Base-by-base conservation (phyloP, 345 rosid species). In the Mangifera indica region DNA sequence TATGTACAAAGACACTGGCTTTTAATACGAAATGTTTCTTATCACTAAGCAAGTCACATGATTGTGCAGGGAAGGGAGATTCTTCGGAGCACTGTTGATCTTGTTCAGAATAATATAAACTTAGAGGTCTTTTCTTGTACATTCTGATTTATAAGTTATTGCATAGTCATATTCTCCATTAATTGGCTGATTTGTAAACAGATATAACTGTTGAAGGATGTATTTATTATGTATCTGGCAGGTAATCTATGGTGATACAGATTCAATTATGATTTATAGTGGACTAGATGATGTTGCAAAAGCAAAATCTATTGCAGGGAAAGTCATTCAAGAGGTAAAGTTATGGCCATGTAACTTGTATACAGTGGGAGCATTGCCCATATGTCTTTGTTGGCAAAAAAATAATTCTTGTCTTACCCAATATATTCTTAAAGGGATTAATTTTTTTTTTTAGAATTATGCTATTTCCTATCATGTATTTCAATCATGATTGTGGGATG, bases 191-290 rank as follows among this genome's bases (percentile, higher is more conserved):
- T 60, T 65, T 48, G 65, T 63, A 74, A 48, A 18, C 76, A 53
- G 71, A 55, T 64, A 58, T 45, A n/a, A 40, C 58, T 67, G 21
- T 67, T 61, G 67, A 76, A 75, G 55, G 71, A 49, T 65, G 71
- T 58, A 45, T 78, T 45, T 70, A 44, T 81, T 64, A 77, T 83
- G 49, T 63, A 60, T 73, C 44, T 81, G 72, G 59, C 90, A 95
- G 98, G 99, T 95, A 20, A 88, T 95, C 49, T 92, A 95, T 70
- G 99, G 99, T 70, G 99, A 95, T 77, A 95, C 99, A 15, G 99
- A 95, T 86, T 95, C 99, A 72, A 95, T 95, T 77, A 95, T 95
- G 99, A 90, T 92, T 81, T 81, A 95, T 79, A 95, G 90, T 73
- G 98, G 98, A 71, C 84, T 92, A 34, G 96, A 95, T 74, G 96